Evolutionary conservation across 108 stramenopile genomes (phyloP).

Genomic region (Aurantiochytrium sp.): DNA sequence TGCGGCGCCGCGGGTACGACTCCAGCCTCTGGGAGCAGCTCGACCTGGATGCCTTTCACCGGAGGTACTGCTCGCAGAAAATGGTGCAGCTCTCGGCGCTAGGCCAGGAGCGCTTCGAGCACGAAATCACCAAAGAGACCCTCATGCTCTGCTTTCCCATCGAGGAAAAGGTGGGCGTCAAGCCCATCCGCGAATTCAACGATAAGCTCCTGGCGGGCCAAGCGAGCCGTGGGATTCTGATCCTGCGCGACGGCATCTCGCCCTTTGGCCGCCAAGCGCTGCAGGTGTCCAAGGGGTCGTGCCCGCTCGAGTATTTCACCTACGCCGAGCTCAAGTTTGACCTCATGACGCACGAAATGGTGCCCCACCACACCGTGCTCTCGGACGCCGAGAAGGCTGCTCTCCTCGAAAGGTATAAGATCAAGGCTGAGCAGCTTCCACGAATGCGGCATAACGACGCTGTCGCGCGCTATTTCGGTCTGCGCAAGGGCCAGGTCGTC

Average conservation of each 20-base stretch:
- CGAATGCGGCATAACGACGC: constrained; percentile 95
- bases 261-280: constrained; percentile 89
- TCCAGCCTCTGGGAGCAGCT: background rate
- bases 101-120: background rate
- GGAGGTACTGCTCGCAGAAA: background rate
- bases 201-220: constrained; percentile 78
- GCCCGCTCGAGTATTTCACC: constrained; percentile 92
- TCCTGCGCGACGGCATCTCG: constrained; percentile 78
- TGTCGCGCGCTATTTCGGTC: constrained; percentile 93
- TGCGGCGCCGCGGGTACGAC: background rate
- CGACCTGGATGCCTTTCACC: background rate
- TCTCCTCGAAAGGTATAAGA: constrained; percentile 85
- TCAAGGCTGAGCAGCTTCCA: constrained; percentile 94
- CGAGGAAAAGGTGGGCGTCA: constrained; percentile 90
- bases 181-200: constrained; percentile 84
- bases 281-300: constrained; percentile 74
- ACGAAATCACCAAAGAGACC: background rate
- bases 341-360: constrained; percentile 92
- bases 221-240: constrained; percentile 78
- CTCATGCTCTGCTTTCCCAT: constrained; percentile 90
- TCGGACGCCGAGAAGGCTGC: constrained; percentile 83
- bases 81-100: background rate
- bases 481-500: constrained; percentile 92
- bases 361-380: constrained; percentile 83
- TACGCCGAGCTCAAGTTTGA: constrained; percentile 95